Evolutionary conservation across 495 filamentous ascomycete genomes (phyloP).

Genomic region (Tetracladium marchalianum): DNA sequence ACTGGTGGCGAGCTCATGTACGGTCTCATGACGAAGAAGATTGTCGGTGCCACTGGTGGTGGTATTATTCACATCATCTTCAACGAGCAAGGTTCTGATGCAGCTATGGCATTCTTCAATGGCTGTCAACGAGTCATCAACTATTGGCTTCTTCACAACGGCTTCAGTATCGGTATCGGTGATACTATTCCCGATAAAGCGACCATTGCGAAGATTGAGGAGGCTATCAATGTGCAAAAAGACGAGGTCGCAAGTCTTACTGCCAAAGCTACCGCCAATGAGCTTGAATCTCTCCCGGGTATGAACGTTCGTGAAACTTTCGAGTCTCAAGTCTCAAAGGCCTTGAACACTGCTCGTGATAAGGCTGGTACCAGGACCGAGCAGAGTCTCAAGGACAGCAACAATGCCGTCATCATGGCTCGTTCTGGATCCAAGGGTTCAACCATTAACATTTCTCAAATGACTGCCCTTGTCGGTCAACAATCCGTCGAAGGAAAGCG

Average conservation of each 20-base stretch:
- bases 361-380: constrained; percentile 86
- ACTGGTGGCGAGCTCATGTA: constrained; percentile 83
- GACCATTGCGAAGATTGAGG: constrained; percentile 76
- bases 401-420: constrained; percentile 95
- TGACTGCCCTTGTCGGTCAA: constrained; percentile 94
- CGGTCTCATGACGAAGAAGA: constrained; percentile 86
- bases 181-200: constrained; percentile 86
- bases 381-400: constrained; percentile 84
- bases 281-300: constrained; percentile 80
- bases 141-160: constrained; percentile 97
- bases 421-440: constrained; percentile 94
- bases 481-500: constrained; percentile 97
- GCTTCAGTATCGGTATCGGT: constrained; percentile 96
- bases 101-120: constrained; percentile 89
- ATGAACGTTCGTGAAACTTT: constrained; percentile 99
- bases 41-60: constrained; percentile 73
- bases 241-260: constrained; percentile 66
- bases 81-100: constrained; percentile 82
- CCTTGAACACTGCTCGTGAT: constrained; percentile 91
- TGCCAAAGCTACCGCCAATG: constrained; percentile 65
- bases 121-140: constrained; percentile 85
- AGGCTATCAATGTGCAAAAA: constrained; percentile 70
- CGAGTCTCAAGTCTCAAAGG: constrained; percentile 87
- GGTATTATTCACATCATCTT: constrained; percentile 94
- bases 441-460: constrained; percentile 98